Conservation (phyloP, 2,329 filamentous ascomycete species). For the Colletotrichum sp. region DNA sequence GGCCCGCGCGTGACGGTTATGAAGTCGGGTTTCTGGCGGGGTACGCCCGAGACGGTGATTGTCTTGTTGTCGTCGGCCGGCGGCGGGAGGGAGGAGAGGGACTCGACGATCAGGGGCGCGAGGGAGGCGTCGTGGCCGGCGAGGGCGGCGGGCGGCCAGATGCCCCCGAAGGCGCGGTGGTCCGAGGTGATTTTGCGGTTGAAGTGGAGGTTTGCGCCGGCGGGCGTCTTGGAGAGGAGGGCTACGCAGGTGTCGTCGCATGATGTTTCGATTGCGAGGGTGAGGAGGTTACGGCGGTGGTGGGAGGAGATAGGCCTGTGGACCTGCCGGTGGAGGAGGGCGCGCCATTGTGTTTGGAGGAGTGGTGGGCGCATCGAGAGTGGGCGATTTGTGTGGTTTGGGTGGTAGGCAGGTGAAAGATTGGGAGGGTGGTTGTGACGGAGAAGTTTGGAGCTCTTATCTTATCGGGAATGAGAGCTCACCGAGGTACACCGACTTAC, state of each 20-base stretch:
- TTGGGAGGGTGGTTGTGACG: not conserved
- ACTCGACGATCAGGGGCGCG: slow-evolving; percentile 69
- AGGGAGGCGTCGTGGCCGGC: slow-evolving; percentile 77
- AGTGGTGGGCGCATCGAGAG: not conserved
- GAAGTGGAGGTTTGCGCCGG: slow-evolving; percentile 69
- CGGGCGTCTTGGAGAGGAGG: slow-evolving; percentile 65
- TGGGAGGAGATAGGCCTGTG: not conserved
- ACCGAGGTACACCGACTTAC: slow-evolving; percentile 18
- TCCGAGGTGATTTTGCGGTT: slow-evolving; percentile 84
- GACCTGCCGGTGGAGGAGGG: not conserved
- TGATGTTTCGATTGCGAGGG: slow-evolving; percentile 81
- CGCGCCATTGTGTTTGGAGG: not conserved
- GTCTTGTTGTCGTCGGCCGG: slow-evolving; percentile 16
- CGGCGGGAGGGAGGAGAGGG: slow-evolving; percentile 58
- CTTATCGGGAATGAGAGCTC: not conserved
- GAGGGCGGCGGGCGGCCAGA: slow-evolving; percentile 79
- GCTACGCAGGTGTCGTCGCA: slow-evolving; percentile 96
- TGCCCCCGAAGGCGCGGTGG: slow-evolving; percentile 75
- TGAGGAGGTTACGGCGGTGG: slow-evolving; percentile 45
- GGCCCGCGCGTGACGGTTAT: slow-evolving; percentile 90
- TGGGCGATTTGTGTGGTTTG: not conserved
- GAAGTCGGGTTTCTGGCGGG: slow-evolving; percentile 70
- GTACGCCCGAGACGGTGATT: slow-evolving; percentile 6
- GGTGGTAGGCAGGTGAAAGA: not conserved
- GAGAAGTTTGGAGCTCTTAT: slow-evolving; percentile 18